Evolutionary conservation across 768 basidiomycete species (phyloP).

Genomic region (Leccinellum rugosiceps): DNA sequence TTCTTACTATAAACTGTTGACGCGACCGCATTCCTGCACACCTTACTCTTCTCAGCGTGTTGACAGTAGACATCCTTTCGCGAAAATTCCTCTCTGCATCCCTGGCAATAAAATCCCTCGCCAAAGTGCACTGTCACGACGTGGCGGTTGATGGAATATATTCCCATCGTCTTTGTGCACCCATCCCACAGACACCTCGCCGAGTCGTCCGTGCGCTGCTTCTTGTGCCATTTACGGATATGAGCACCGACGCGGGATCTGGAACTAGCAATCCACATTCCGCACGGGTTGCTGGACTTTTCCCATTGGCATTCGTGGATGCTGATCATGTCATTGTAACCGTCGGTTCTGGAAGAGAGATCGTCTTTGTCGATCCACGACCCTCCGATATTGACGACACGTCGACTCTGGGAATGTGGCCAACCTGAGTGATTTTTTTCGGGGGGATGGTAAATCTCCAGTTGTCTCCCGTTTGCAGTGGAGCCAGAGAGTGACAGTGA

Average conservation of each 20-base stretch:
- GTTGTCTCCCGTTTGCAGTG: not conserved
- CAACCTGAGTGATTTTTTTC: not conserved
- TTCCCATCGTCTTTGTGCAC: not conserved
- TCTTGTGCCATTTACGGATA: slow-evolving; percentile 7
- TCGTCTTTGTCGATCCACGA: slow-evolving; percentile 5
- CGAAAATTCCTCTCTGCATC: slow-evolving; percentile 1
- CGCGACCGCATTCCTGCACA: not conserved
- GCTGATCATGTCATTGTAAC: not conserved
- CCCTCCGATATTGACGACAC: not conserved
- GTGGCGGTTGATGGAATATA: slow-evolving; percentile 9
- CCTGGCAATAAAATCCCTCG: slow-evolving; percentile 5
- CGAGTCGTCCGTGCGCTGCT: not conserved
- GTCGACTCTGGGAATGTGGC: not conserved
- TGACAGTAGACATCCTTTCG: slow-evolving; percentile 7
- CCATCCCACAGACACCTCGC: slow-evolving; percentile 5
- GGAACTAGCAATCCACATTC: slow-evolving; percentile 11
- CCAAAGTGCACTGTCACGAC: slow-evolving; percentile 4
- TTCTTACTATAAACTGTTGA: not conserved
- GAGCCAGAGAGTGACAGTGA: no score
- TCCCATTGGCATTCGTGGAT: slow-evolving; percentile 13
- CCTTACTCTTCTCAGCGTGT: not conserved
- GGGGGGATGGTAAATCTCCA: not conserved
- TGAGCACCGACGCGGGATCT: slow-evolving; percentile 2
- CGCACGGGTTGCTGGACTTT: not conserved
- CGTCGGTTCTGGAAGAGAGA: not conserved